Base-by-base conservation (phyloP, 352 stramenopile genomes). In the Pythium rhizo-oryzae region DNA sequence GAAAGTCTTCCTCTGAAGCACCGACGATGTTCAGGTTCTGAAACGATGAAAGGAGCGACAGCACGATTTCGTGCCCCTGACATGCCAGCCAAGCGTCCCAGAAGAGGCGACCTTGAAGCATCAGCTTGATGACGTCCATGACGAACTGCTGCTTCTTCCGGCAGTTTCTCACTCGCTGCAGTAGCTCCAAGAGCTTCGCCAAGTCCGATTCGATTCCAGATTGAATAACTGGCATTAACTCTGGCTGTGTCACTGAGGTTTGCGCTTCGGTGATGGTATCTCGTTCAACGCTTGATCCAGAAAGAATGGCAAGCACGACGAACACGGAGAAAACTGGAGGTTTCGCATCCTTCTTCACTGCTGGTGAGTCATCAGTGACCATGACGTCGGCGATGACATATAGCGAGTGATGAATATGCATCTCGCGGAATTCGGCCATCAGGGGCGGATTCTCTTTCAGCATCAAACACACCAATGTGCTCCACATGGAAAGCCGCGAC, bases 151-250 rank as follows among this genome's bases (percentile, higher is more conserved):
- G 82, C 0, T 75, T 74, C 56, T 65, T 65, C 49, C 62, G 37
- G 23, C 30, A 65, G 2, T 70, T 72, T 24, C 78, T 76, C 56
- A 75, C 82, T 0, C 59, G 62, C 57, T 90, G 82, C 18, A 94
- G 19, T 0, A 89, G 47, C 30, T 80, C 76, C 16, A 94, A 65
- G 0, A 94, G 66, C 33, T 65, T 79, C 39, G 62, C 78, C 30
- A 94, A 67, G 61, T 94, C 85, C 1, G 71, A 81, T 59, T 89
- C 84, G 33, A 91, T 67, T 4, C 85, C 84, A 58, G 61, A 65
- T n/a, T 79, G 70, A 19, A 93, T 72, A 13, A 80, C 28, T 13
- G 41, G 4, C 41, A 16, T 44, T 0, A n/a, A 44, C 2, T 67
- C 33, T 62, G 77, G 56, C 44, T 62, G 39, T 8, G 28, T 49